A percentile compares a stretch with the other conserved stretches of the same genome.
Conservation (phyloP, 1,284 basidiomycete genomes). For the Moesziomyces sp. region DNA sequence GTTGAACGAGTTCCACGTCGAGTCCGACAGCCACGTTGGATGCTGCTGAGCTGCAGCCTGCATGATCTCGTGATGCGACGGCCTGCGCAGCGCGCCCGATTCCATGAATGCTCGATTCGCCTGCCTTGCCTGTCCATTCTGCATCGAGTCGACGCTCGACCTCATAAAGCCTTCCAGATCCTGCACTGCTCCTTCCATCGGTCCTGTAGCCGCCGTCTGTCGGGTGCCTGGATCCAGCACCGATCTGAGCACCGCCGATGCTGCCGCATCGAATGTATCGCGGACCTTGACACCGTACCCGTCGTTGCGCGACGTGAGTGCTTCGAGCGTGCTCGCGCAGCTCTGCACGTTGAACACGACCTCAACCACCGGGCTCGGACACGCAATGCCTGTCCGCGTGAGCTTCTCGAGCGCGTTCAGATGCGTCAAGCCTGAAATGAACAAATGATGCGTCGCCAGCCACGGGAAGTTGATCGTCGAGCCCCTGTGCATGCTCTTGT, state of each 20-base stretch:
- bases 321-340: constrained; percentile 47
- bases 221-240: constrained; percentile 23
- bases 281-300: constrained; percentile 33
- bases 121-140: constrained; percentile 1
- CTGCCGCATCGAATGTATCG: constrained; percentile 45
- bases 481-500: constrained; percentile 46
- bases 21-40: constrained; percentile 46
- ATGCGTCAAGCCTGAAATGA: constrained; percentile 48
- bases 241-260: constrained; percentile 27
- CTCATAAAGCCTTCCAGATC: constrained; percentile 21
- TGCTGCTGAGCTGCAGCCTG: constrained; percentile 25
- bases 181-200: not conserved
- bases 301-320: constrained; percentile 37
- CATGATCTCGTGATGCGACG: constrained; percentile 24
- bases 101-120: not conserved
- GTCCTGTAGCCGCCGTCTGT: not conserved
- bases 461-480: constrained; percentile 46
- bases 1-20: constrained; percentile 47
- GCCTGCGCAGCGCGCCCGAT: constrained; percentile 1
- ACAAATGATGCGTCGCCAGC: constrained; percentile 45
- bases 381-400: constrained; percentile 16
- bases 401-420: constrained; percentile 48
- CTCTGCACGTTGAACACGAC: constrained; percentile 49
- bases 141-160: constrained; percentile 5
- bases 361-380: constrained; percentile 37